A percentile compares a stretch with the other conserved stretches of the same genome.
Conservation (phyloP, 1,284 basidiomycete genomes). For the Fomes fomentarius region DNA sequence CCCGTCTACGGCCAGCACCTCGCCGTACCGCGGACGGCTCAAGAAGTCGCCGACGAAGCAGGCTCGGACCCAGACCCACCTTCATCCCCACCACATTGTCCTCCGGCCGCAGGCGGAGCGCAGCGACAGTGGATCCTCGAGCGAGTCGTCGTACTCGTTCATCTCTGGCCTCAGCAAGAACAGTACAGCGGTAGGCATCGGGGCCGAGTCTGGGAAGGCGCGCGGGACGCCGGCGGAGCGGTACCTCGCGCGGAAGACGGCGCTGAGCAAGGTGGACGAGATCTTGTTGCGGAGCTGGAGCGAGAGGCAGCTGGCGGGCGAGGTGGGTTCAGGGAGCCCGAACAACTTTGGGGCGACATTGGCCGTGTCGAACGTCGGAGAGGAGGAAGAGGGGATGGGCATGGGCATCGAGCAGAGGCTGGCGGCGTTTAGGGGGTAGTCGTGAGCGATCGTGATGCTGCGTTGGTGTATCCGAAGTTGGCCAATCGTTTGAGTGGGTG, state of each 20-base stretch:
- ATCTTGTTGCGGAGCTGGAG: conserved; percentile 37
- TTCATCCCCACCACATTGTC: too few species aligned
- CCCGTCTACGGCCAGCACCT: conserved; percentile 25
- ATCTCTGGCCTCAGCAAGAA: neutral
- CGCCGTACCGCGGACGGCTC: conserved; percentile 28
- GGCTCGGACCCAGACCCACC: neutral
- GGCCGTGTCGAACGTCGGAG: neutral
- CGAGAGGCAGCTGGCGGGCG: conserved; percentile 24
- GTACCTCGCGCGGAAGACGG: conserved; percentile 30
- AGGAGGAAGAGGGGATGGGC: conserved; percentile 12
- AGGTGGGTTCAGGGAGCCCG: conserved; percentile 10
- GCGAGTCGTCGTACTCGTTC: neutral
- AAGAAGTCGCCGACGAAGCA: conserved; percentile 22
- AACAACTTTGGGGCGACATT: conserved; percentile 11
- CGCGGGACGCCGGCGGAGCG: conserved; percentile 31
- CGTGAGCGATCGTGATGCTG: too few species aligned
- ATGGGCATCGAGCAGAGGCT: conserved; percentile 24
- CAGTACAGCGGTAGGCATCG: neutral
- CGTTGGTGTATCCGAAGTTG: too few species aligned
- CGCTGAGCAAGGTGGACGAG: conserved; percentile 36
- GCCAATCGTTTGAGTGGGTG: too few species aligned
- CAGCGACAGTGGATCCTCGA: conserved; percentile 6
- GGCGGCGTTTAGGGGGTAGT: conserved; percentile 5
- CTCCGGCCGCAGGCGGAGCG: conserved; percentile 3
- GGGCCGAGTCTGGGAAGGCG: neutral